Conservation (phyloP, 1,284 basidiomycete species). For the Trichosporon asahii region DNA sequence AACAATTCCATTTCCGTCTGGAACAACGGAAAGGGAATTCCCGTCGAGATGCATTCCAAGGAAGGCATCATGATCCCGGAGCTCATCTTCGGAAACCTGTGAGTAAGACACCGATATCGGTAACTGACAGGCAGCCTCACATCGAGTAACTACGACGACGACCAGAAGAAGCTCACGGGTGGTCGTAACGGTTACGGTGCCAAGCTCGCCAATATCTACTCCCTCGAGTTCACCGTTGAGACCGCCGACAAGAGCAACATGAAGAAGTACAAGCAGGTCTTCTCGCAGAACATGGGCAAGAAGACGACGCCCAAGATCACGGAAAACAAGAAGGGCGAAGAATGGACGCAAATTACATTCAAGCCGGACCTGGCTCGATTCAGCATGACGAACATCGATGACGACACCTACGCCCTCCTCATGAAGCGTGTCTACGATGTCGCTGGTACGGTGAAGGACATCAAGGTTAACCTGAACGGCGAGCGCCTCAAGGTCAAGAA, state of each 20-base stretch:
- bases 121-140: constrained; percentile 59
- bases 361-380: constrained; percentile 88
- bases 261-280: constrained; percentile 94
- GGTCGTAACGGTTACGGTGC: constrained; percentile 99
- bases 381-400: constrained; percentile 87
- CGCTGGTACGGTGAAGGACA: constrained; percentile 88
- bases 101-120: constrained; percentile 18
- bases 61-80: constrained; percentile 97
- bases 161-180: constrained; percentile 97
- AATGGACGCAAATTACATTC: constrained; percentile 94
- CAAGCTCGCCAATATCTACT: constrained; percentile 98
- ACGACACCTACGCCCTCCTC: constrained; percentile 83
- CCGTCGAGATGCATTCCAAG: constrained; percentile 89
- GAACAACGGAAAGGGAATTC: constrained; percentile 96
- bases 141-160: constrained; percentile 97
- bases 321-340: constrained; percentile 78
- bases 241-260: constrained; percentile 84
- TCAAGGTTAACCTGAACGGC: constrained; percentile 92
- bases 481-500: constrained; percentile 88
- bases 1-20: constrained; percentile 83
- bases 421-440: constrained; percentile 96
- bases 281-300: constrained; percentile 88
- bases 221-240: constrained; percentile 93
- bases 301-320: constrained; percentile 89
- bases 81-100: constrained; percentile 92